phyloP scores from a whole-genome alignment of 805 yeast species.

The Zygotorulaspora sp. region DNA sequence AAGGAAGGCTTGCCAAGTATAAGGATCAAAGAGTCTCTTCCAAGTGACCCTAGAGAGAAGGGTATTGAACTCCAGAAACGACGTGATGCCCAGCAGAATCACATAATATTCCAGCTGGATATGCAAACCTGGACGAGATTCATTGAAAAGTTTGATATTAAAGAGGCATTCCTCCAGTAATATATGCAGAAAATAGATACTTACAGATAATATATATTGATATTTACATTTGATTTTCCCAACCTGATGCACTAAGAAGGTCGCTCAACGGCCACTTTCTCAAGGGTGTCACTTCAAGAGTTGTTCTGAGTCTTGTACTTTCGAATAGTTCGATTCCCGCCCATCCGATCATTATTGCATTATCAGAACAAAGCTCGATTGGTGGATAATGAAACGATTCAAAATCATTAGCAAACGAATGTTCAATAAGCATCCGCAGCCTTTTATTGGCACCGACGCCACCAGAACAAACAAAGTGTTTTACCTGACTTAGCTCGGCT shows the following conservation, averaged over 20 bases:
- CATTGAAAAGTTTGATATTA: conserved; percentile 51
- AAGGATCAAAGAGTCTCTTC: conserved; percentile 33
- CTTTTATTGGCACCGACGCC: conserved; percentile 82
- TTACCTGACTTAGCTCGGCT: conserved; percentile 39
- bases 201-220: no score
- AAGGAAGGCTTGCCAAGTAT: conserved; percentile 44
- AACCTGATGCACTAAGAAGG: conserved; percentile 46
- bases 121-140: conserved; percentile 59
- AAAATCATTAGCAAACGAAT: conserved; percentile 34
- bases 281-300: conserved; percentile 55
- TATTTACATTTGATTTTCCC: conserved; percentile 42
- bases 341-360: conserved; percentile 96
- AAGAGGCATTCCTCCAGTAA: conserved; percentile 44
- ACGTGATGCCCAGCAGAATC: conserved; percentile 40
- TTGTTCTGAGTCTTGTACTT: conserved; percentile 38
- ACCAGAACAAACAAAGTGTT: conserved; percentile 77
- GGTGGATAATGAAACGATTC: conserved; percentile 62
- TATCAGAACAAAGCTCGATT: conserved; percentile 77
- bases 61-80: conserved; percentile 28
- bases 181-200: no score
- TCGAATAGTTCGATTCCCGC: conserved; percentile 90
- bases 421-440: conserved; percentile 47
- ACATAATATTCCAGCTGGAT: conserved; percentile 70
- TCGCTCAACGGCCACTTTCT: conserved; percentile 79
- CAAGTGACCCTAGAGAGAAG: conserved; percentile 24